These are phyloP conservation scores for Emericellopsis cladophorae DNA, from an alignment of 2,329 filamentous ascomycete species.

Conservation along the genomic window DNA sequence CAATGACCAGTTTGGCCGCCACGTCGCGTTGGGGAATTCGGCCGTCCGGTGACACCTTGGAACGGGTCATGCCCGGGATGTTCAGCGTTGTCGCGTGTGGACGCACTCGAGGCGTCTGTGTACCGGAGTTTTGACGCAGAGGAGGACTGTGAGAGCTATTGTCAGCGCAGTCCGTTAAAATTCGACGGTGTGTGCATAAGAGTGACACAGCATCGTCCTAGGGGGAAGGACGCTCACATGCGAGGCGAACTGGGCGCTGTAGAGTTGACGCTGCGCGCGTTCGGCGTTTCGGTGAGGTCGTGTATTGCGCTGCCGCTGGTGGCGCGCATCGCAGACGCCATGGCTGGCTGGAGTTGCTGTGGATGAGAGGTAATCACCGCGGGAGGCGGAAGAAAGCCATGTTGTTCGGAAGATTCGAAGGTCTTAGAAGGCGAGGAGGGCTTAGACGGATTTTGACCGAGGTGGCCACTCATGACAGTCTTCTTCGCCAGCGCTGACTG, in stretches of 20 bases:
- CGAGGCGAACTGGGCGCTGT: conserved; percentile 46
- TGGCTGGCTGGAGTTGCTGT: conserved; percentile 9
- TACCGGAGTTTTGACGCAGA: conserved; percentile 60
- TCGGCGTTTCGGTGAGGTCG: conserved; percentile 37
- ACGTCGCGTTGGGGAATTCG: conserved; percentile 89
- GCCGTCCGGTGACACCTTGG: conserved; percentile 89
- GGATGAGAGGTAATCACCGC: conserved; percentile 3
- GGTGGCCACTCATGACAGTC: conserved; percentile 31
- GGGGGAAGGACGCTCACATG: conserved; percentile 30
- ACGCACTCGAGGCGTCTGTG: conserved; percentile 63
- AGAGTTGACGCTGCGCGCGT: conserved; percentile 42
- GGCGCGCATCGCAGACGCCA: conserved; percentile 12
- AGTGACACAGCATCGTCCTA: no score
- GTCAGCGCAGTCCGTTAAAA: conserved; percentile 6
- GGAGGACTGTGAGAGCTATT: conserved; percentile 39
- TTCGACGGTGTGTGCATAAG: neutral
- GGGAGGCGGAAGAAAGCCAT: conserved; percentile 13
- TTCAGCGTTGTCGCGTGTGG: conserved; percentile 88
- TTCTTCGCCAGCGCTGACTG: conserved; percentile 26
- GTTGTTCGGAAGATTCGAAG: conserved; percentile 10
- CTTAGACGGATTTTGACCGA: conserved; percentile 10
- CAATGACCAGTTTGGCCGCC: conserved; percentile 88
- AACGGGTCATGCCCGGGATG: conserved; percentile 91
- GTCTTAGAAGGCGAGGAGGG: conserved; percentile 7
- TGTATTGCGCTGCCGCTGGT: conserved; percentile 27